Base-by-base conservation (phyloP, 805 yeast genomes). In the Candida andamanensis region DNA sequence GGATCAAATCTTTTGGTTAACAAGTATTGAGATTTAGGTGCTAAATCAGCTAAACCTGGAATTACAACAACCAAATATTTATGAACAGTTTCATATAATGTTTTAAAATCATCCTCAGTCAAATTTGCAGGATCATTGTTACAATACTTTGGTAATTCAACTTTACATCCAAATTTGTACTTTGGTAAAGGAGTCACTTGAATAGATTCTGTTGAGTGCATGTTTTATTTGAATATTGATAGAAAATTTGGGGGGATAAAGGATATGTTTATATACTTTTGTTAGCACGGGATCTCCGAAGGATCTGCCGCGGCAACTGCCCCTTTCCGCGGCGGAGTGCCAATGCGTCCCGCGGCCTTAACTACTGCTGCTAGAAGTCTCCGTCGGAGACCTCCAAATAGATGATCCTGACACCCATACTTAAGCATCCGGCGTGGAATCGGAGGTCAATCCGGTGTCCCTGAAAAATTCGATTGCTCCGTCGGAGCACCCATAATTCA, bases 1-100 rank as follows among this genome's bases (percentile, higher is more conserved):
- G 90, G 86, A 49, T 86, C 95, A 50, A 85, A 81, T 46, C 83
- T 72, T 38, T 80, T 72, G 18, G 95, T 86, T 32, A 86, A 67
- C 16, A 68, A 57, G 58, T 80, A 84, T 58, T 86, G 95, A 1
- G 89, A 78, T 35, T 72, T 65, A 19, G 95, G 94, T 3, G 77
- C 42, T 24, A 86, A 67, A 5, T 74, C 60, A n/a, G 67, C 74
- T 57, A 82, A 90, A 25, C 69, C 68, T 26, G 90, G 90, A 34
- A 86, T 73, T 12, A 85, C 80, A 12, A 84, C 63, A 6, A 86
- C 95, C 32, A 84, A 72, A 51, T 86, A 59, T 6, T 68, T 69
- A 46, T 78, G 77, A 4, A 85, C 69, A 0, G 89, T 90, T 19
- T 73, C 70, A 44, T 71, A 74, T 38, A 85, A 67, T 6, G 50